Base-by-base conservation (phyloP, 106 monocot genomes). In the Apostasia ramifera region DNA sequence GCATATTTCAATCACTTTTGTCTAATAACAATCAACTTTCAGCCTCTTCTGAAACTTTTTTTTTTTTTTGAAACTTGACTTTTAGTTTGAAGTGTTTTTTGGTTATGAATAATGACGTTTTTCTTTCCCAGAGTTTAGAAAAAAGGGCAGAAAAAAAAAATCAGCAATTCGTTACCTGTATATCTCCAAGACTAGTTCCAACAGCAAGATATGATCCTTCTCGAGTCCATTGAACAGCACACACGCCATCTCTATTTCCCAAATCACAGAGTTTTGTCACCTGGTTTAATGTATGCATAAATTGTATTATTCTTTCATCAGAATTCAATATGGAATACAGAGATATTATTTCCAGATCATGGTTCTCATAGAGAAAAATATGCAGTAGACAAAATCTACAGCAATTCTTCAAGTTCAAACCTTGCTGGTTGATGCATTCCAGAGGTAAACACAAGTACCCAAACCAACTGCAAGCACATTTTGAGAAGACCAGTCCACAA, bases 401-500 rank as follows among this genome's bases (percentile, higher is more conserved):
- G 4, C 4, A 9, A 41, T 49, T 61, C 13, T 13, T 42, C 5
- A 38, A 63, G 37, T 38, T 42, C 50, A 52, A 44, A 94, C 95
- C 95, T 97, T 97, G 86, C 97, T 89, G 13, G 73, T 83, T 60
- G 92, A 77, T 67, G 97, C 97, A 40, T 84, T 89, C 97, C 97
- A 97, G 1, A 92, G 74, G 70, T 97, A 97, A 6, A 97, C 97
- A 69, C 89, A 89, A 3, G 92, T 89, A 8, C 92, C 92, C 62
- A 97, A 57, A 43, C 97, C 97, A 69, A 97, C 97, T 47, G 97
- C 97, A 2, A 97, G 72, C 54, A 76, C 67, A 65, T 97, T 97
- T 59, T 97, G 97, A 10, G 89, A 97, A 1, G 97, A 97, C 97
- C 97, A 97, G 63, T 97, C 97, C 1, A 97, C 97, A 51, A 97